Percentiles rank a stretch among this genome's conserved stretches.
Evolutionary conservation across 139 green algal genomes (phyloP).

Genomic region (Chlamydomonas schloesseri): DNA sequence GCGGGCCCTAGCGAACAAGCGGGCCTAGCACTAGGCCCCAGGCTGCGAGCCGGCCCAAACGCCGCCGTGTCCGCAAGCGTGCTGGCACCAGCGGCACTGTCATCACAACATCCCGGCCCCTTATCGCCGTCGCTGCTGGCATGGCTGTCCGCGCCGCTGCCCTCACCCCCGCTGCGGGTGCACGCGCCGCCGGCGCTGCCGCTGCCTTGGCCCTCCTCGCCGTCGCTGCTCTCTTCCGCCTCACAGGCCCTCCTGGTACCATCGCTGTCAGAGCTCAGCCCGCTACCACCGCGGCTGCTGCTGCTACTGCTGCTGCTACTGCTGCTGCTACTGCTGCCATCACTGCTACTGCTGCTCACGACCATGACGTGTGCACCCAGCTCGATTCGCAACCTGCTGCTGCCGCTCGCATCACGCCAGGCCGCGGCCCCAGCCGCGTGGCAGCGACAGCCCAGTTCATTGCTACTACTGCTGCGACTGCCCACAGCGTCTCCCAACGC

Average conservation of each 20-base stretch:
- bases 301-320: neutral
- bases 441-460: too few species aligned
- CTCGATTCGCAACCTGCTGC: neutral
- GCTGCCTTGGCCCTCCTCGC: neutral
- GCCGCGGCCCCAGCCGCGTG: too few species aligned
- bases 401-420: too few species aligned
- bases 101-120: too few species aligned
- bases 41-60: too few species aligned
- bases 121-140: neutral
- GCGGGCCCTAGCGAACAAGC: too few species aligned
- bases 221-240: neutral
- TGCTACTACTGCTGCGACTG: too few species aligned
- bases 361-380: neutral
- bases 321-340: neutral
- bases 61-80: too few species aligned
- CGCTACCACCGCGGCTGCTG: neutral
- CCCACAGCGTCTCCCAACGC: too few species aligned
- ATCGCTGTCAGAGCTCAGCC: neutral
- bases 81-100: too few species aligned
- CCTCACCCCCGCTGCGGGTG: neutral
- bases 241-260: too few species aligned
- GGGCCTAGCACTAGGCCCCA: too few species aligned
- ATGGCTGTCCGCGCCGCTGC: neutral
- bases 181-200: neutral
- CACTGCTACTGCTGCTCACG: neutral